Conservation (phyloP, 768 basidiomycete genomes). For the Cytidiella melzeri region DNA sequence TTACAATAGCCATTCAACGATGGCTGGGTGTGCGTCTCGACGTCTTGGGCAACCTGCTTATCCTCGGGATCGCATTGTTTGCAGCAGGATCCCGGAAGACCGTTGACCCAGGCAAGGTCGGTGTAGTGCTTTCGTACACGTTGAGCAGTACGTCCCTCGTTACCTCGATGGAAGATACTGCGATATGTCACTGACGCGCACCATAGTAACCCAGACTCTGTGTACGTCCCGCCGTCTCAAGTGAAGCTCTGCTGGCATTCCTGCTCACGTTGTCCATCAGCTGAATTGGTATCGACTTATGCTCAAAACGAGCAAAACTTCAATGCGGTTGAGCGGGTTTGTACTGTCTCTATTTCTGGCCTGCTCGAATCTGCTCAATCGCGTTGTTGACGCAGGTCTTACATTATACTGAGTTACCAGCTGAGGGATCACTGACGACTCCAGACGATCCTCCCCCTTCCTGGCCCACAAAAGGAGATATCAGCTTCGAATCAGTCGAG, state of each 20-base stretch:
- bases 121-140: constrained; percentile 31
- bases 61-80: constrained; percentile 66
- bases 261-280: constrained; percentile 23
- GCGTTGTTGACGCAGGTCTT: constrained; percentile 29
- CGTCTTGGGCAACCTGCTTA: constrained; percentile 57
- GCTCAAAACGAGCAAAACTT: constrained; percentile 64
- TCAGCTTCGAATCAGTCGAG: constrained; percentile 70
- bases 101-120: constrained; percentile 54
- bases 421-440: constrained; percentile 41
- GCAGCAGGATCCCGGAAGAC: constrained; percentile 53
- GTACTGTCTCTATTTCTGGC: background rate
- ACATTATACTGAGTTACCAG: constrained; percentile 58
- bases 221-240: constrained; percentile 39
- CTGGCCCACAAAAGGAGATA: constrained; percentile 73
- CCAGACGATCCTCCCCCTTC: constrained; percentile 46
- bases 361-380: background rate
- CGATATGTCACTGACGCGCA: background rate
- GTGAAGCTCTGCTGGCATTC: background rate
- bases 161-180: background rate
- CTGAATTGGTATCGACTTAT: constrained; percentile 49
- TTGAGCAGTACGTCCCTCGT: constrained; percentile 37
- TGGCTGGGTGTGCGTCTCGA: constrained; percentile 64
- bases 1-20: constrained; percentile 59
- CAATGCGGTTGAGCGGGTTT: constrained; percentile 60
- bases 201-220: constrained; percentile 45